Base-by-base conservation (phyloP, 108 stramenopile species). In the Nitzschia sp. region DNA sequence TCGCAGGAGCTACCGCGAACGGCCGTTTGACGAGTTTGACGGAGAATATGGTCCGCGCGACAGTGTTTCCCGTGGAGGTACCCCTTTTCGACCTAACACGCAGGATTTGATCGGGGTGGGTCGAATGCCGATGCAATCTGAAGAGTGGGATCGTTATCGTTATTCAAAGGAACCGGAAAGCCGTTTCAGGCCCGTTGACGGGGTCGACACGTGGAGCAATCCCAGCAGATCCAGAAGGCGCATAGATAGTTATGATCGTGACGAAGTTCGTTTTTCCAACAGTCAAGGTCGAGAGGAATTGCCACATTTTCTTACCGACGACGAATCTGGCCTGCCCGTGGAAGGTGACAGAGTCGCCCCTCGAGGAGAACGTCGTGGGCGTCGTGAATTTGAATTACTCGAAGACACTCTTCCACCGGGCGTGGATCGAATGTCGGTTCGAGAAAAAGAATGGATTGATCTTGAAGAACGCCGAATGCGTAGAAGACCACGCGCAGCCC, bases 61-160 rank as follows among this genome's bases (percentile, higher is more conserved):
- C 11, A 8, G 49, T 5, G 21, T 23, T 19, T 51, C 8, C 49
- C 21, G 49, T 51, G 49, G 49, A n/a, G 49, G 49, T 5, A 19
- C 21, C 49, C 17, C 18, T 19, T 8, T 23, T 13, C 38, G 38
- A 42, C 49, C 21, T 9, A 19, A 51, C n/a, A 17, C 19, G 4
- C 49, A 51, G 21, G 49, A 51, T 19, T 21, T 51, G 21, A 9
- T 19, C 11, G 49, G 49, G 21, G 19, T 51, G 4, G 49, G 49
- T 21, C 13, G 49, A 19, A 51, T 51, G 49, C 49, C 49, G 21
- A 51, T 51, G 49, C 49, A 51, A 51, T 5, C 4, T 19, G 49
- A 51, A 51, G 49, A 51, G n/a, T 51, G 49, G 49, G 49, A 51
- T 23, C 19, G 21, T 51, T 51, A 51, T 51, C 49, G 49, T 19